Evolutionary conservation across 768 basidiomycete genomes (phyloP).

Genomic region (Collybia mongolica): DNA sequence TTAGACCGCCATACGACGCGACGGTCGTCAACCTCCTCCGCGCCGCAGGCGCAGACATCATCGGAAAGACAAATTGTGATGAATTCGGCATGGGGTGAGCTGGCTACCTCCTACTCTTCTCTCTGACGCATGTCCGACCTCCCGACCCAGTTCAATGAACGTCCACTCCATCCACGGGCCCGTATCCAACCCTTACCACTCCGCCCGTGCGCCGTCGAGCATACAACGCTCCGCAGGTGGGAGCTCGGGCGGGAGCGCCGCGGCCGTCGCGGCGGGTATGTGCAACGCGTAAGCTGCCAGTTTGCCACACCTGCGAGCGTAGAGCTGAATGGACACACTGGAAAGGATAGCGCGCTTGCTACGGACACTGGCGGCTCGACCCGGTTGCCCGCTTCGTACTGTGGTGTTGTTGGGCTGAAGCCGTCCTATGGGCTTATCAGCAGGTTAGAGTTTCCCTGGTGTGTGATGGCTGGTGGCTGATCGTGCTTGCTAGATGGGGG

Average conservation of each 20-base stretch:
- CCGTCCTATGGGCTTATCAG: constrained; percentile 93
- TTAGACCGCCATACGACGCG: constrained; percentile 80
- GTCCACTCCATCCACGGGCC: constrained; percentile 71
- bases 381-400: constrained; percentile 91
- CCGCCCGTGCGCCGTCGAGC: constrained; percentile 24
- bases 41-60: constrained; percentile 61
- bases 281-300: constrained; percentile 75
- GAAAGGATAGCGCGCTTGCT: constrained; percentile 66
- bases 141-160: constrained; percentile 66
- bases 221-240: constrained; percentile 76
- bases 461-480: not conserved
- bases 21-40: constrained; percentile 72
- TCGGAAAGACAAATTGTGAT: constrained; percentile 94
- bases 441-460: constrained; percentile 48
- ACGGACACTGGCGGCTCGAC: constrained; percentile 97
- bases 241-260: constrained; percentile 93
- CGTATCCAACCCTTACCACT: constrained; percentile 71
- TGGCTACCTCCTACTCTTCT: not conserved
- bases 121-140: not conserved
- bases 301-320: not conserved
- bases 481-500: constrained; percentile 61
- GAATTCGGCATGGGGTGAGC: constrained; percentile 98
- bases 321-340: not conserved
- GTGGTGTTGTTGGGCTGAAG: constrained; percentile 89
- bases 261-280: constrained; percentile 83